phyloP scores from a whole-genome alignment of 257 asterid genomes.

The Eucommia ulmoides region DNA sequence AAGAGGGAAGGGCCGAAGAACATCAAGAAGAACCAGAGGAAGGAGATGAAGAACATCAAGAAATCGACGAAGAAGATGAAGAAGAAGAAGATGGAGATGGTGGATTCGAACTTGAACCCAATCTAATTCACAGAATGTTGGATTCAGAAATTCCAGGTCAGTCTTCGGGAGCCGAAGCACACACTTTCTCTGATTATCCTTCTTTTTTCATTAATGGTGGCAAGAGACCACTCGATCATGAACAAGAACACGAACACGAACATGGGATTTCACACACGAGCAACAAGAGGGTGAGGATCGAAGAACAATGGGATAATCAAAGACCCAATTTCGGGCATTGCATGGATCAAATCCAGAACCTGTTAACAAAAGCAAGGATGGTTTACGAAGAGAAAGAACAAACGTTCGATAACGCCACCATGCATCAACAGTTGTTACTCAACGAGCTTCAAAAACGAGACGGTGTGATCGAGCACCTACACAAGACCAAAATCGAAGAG shows the following conservation, averaged over 20 bases:
- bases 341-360: slow-evolving; percentile 49
- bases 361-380: slow-evolving; percentile 27
- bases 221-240: slow-evolving; percentile 60
- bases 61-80: slow-evolving; percentile 16
- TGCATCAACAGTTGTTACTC: slow-evolving; percentile 42
- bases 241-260: slow-evolving; percentile 27
- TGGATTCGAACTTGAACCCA: no score
- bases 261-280: slow-evolving; percentile 22
- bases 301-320: slow-evolving; percentile 35
- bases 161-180: no score
- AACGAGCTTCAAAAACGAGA: slow-evolving; percentile 67
- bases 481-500: slow-evolving; percentile 43
- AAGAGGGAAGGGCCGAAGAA: slow-evolving; percentile 21
- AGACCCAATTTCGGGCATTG: slow-evolving; percentile 41
- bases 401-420: slow-evolving; percentile 18
- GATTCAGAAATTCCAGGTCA: no score
- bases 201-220: slow-evolving; percentile 33
- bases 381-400: slow-evolving; percentile 41
- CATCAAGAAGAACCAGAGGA: slow-evolving; percentile 18
- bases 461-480: slow-evolving; percentile 29
- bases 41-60: slow-evolving; percentile 12
- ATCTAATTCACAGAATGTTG: no score
- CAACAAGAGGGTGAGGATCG: slow-evolving; percentile 59
- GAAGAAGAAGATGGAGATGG: slow-evolving; percentile 29
- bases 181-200: slow-evolving; percentile 14